These are phyloP conservation scores for Clarireedia paspali DNA, from an alignment of 2,329 filamentous ascomycete genomes.

Conservation along the genomic window DNA sequence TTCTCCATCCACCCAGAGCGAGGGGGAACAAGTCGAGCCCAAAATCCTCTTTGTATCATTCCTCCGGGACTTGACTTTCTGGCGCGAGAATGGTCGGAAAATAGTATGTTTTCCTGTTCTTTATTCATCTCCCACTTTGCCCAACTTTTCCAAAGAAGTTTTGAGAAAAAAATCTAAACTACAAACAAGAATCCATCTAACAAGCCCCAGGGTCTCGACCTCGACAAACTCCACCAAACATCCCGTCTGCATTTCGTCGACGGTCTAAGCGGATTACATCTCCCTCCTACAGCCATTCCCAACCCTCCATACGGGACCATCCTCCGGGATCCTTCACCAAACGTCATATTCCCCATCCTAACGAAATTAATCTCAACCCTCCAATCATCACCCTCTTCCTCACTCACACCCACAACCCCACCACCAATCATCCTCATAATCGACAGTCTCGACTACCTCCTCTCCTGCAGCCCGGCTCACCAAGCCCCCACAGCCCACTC, in stretches of 20 bases:
- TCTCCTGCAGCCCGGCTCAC: not conserved
- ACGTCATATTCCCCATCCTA: not conserved
- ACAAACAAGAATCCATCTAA: not conserved
- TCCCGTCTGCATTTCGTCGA: constrained; percentile 42
- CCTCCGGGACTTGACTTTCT: constrained; percentile 69
- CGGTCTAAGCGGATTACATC: constrained; percentile 36
- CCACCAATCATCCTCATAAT: not conserved
- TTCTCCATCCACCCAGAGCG: not conserved
- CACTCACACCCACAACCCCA: no score
- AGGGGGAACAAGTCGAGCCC: constrained; percentile 30
- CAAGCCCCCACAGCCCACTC: not conserved
- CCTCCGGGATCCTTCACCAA: not conserved
- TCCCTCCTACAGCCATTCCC: not conserved
- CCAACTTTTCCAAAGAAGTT: not conserved
- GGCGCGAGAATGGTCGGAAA: constrained; percentile 62
- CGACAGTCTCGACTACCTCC: not conserved
- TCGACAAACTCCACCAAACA: constrained; percentile 49
- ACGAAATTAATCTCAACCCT: not conserved
- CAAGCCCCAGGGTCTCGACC: constrained; percentile 54
- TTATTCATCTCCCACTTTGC: not conserved
- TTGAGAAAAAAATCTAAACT: not conserved
- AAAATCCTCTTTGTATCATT: constrained; percentile 76
- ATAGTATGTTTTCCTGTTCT: constrained; percentile 42
- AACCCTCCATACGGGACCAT: not conserved
- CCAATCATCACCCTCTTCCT: not conserved